These are phyloP conservation scores for Pythium volutum DNA, from an alignment of 352 stramenopile genomes.

Conservation along the genomic window DNA sequence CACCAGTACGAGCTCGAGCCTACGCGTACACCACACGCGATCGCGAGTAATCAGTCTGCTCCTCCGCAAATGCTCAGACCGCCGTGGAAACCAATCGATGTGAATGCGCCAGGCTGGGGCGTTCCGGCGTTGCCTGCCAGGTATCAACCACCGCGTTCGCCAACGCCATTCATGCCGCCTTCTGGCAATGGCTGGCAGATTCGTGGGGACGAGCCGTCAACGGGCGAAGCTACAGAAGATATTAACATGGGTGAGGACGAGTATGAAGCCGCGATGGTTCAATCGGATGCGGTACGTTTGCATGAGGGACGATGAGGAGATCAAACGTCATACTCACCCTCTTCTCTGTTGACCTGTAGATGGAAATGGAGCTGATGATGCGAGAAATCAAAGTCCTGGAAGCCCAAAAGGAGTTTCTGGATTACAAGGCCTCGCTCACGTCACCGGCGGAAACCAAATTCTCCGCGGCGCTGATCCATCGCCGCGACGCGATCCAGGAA, in stretches of 20 bases:
- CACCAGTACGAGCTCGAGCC: not conserved
- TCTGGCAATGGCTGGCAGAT: not conserved
- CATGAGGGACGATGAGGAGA: not conserved
- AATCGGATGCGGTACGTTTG: not conserved
- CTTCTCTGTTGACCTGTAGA: not conserved
- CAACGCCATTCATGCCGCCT: no score
- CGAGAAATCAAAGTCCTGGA: constrained; percentile 55
- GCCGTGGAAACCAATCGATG: no score
- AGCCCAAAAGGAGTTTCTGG: constrained; percentile 49
- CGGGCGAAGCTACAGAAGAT: not conserved
- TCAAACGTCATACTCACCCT: no score
- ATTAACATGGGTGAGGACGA: not conserved
- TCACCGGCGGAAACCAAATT: not conserved
- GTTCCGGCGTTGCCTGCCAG: no score
- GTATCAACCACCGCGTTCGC: no score
- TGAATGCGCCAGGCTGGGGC: no score
- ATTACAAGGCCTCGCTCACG: constrained; percentile 35
- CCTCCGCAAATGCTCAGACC: no score
- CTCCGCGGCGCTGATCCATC: constrained; percentile 7
- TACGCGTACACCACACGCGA: no score
- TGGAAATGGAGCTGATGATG: constrained; percentile 33
- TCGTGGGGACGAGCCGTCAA: not conserved
- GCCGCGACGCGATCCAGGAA: constrained; percentile 24
- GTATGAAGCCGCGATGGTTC: not conserved
- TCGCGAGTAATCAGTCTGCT: no score